Evolutionary conservation across 2,329 filamentous ascomycete species (phyloP).

Genomic region (Aspergillus costaricaensis): DNA sequence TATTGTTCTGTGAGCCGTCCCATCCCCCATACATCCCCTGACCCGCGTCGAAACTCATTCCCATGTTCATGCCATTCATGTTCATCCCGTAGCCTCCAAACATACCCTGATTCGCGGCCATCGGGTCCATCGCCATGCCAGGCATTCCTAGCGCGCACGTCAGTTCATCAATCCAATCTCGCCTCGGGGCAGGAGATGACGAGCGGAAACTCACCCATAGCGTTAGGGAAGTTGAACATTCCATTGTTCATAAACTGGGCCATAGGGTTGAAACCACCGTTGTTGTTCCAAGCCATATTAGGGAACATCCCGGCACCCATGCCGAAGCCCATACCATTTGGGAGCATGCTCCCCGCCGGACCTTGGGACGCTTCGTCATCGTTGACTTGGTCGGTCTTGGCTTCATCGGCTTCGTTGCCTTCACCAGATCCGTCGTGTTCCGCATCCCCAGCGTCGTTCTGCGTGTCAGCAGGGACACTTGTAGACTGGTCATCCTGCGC

Average conservation of each 20-base stretch:
- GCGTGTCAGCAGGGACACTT: conserved; percentile 12
- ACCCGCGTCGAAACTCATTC: conserved; percentile 58
- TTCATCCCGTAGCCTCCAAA: conserved; percentile 63
- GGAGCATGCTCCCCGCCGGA: conserved; percentile 17
- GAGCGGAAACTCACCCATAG: conserved; percentile 76
- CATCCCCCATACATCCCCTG: conserved; percentile 73
- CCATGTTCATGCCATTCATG: conserved; percentile 87
- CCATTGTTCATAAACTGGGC: conserved; percentile 64
- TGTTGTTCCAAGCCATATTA: conserved; percentile 60
- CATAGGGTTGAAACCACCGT: conserved; percentile 68
- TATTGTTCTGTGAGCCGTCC: conserved; percentile 70
- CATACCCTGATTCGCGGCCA: conserved; percentile 52
- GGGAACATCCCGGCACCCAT: conserved; percentile 54
- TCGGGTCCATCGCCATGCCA: conserved; percentile 75
- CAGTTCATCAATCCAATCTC: conserved; percentile 23
- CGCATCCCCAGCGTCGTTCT: conserved; percentile 12
- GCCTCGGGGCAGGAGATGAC: not conserved
- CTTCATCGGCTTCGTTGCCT: conserved; percentile 18
- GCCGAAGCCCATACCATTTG: conserved; percentile 43
- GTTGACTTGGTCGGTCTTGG: conserved; percentile 11
- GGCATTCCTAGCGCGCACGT: conserved; percentile 64
- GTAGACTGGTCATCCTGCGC: conserved; percentile 20
- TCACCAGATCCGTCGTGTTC: conserved; percentile 16
- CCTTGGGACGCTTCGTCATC: conserved; percentile 19
- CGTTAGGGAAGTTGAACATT: conserved; percentile 66